Conservation (phyloP, 2,329 filamentous ascomycete genomes). For the Epichloe coenophiala region DNA sequence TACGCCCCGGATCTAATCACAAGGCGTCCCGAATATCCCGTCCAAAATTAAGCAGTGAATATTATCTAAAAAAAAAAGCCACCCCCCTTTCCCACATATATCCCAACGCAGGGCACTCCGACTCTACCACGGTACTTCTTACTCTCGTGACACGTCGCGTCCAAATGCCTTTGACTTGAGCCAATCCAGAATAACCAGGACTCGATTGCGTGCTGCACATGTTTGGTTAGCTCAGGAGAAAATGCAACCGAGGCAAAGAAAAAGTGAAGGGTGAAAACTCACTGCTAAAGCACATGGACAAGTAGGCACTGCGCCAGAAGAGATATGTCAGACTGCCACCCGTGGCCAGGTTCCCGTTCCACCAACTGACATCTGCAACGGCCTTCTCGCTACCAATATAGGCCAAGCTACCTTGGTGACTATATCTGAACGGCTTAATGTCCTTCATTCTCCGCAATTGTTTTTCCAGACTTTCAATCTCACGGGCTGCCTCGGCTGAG, state of each 20-base stretch:
- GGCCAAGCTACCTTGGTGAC: constrained; percentile 88
- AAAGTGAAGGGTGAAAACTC: constrained; percentile 32
- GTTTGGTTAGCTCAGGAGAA: constrained; percentile 8
- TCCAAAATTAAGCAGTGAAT: background rate
- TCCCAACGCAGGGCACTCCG: background rate
- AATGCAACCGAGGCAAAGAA: background rate
- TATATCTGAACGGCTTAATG: constrained; percentile 96
- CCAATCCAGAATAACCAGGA: constrained; percentile 91
- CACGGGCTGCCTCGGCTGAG: constrained; percentile 51
- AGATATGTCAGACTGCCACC: constrained; percentile 91
- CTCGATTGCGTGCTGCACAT: constrained; percentile 68
- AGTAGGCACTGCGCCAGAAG: constrained; percentile 95
- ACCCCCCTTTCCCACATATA: background rate
- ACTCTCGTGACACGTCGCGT: constrained; percentile 82
- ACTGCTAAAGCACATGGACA: constrained; percentile 99
- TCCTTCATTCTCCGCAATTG: constrained; percentile 82
- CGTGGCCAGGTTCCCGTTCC: constrained; percentile 89
- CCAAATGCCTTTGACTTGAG: constrained; percentile 94
- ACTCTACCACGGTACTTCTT: constrained; percentile 14
- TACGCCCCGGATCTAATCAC: background rate
- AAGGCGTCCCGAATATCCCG: background rate
- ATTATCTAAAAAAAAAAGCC: background rate
- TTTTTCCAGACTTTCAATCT: constrained; percentile 81
- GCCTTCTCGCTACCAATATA: constrained; percentile 98
- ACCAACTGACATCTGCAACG: constrained; percentile 93